A percentile compares a stretch with the other conserved stretches of the same genome.
Evolutionary conservation across 345 rosid genomes (phyloP).

Genomic region (Trapa bicornis): DNA sequence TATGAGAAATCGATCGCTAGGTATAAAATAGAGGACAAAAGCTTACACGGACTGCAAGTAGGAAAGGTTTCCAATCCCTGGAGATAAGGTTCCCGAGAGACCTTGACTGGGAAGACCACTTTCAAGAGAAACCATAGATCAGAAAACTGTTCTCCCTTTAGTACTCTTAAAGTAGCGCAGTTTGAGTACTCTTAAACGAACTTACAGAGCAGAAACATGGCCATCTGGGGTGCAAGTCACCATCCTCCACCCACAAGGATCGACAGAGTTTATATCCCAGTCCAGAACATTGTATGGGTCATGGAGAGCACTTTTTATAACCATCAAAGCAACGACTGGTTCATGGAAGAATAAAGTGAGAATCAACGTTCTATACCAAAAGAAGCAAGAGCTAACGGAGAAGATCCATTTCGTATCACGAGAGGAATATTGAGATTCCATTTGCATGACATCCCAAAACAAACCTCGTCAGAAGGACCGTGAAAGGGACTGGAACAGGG

Average conservation of each 20-base stretch:
- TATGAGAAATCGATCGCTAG: too few species aligned
- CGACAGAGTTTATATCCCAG: constrained; percentile 96
- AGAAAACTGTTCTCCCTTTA: neutral
- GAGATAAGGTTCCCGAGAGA: constrained; percentile 80
- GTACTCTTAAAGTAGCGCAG: too few species aligned
- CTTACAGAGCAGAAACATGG: constrained; percentile 85
- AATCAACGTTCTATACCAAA: neutral
- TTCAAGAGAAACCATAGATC: constrained; percentile 6
- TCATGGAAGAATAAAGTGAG: constrained; percentile 2
- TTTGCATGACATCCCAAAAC: neutral
- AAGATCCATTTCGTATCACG: neutral
- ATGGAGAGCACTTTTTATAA: constrained; percentile 57
- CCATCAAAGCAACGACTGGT: constrained; percentile 87
- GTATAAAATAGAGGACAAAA: constrained; percentile 7
- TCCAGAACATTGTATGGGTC: constrained; percentile 91
- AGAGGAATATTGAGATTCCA: neutral
- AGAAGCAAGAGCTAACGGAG: too few species aligned
- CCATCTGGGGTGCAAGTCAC: constrained; percentile 74
- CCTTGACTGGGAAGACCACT: constrained; percentile 96
- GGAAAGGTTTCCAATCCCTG: constrained; percentile 74
- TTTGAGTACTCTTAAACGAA: neutral
- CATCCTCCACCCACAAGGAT: constrained; percentile 99
- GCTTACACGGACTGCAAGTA: constrained; percentile 83
- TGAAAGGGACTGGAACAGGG: neutral
- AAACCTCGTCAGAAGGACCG: neutral